Conservation (phyloP, 805 yeast species). For the Teunomyces barrocoloradensis region DNA sequence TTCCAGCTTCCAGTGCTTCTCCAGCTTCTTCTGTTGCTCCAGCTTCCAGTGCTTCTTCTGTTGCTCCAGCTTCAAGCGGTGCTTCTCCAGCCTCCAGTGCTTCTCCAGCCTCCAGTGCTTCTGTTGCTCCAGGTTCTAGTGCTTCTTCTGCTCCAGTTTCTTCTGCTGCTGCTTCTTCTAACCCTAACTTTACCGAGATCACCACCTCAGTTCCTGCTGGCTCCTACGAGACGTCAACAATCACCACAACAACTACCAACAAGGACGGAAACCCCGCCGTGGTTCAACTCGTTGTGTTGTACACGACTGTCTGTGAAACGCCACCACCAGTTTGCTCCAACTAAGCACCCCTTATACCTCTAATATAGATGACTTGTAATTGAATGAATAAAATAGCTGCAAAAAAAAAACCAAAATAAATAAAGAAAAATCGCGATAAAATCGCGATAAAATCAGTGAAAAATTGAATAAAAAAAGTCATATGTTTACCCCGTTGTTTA, state of each 20-base stretch:
- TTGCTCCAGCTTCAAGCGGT: constrained; percentile 1
- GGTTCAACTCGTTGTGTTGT: constrained; percentile 9
- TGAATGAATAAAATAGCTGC: background rate
- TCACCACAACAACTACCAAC: constrained; percentile 5
- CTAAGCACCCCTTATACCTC: background rate
- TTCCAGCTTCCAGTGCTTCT: background rate
- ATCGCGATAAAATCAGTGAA: background rate
- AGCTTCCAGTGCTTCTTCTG: background rate
- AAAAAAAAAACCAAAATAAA: background rate
- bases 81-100: no score
- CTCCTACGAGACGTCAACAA: constrained; percentile 9
- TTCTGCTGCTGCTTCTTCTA: constrained; percentile 4
- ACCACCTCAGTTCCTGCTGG: constrained; percentile 7
- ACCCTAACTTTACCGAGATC: constrained; percentile 4
- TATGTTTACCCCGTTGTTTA: background rate
- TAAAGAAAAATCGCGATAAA: background rate
- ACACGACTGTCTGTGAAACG: constrained; percentile 8
- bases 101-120: background rate
- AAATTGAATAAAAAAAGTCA: background rate
- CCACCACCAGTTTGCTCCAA: constrained; percentile 1
- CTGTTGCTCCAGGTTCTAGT: constrained; percentile 4
- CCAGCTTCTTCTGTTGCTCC: background rate
- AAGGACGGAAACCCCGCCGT: constrained; percentile 7
- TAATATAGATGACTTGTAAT: constrained; percentile 1
- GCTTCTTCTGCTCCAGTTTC: constrained; percentile 6